Percentiles rank a stretch among this genome's conserved stretches.
Conservation (phyloP, 176 grass and related monocot species). For the Guadua angustifolia region DNA sequence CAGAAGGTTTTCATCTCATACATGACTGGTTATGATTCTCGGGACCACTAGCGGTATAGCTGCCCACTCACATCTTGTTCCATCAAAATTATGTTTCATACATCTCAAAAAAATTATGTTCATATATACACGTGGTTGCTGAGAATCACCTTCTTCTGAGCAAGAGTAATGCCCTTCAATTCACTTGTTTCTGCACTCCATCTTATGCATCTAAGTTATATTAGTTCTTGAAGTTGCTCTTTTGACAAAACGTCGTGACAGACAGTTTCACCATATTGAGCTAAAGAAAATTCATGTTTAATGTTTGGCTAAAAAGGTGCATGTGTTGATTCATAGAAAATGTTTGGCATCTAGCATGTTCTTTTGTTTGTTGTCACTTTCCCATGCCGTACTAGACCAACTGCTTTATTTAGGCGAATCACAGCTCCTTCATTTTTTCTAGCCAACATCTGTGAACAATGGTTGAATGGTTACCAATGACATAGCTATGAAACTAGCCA, state of each 20-base stretch:
- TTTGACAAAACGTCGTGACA: conserved; percentile 17
- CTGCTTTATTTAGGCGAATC: conserved; percentile 7
- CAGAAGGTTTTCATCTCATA: conserved; percentile 92
- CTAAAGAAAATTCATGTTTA: conserved; percentile 1
- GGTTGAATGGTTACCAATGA: conserved; percentile 3
- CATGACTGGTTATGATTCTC: conserved; percentile 76
- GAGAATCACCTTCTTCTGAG: not conserved
- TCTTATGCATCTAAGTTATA: conserved; percentile 18
- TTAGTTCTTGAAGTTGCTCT: conserved; percentile 19
- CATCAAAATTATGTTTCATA: not conserved
- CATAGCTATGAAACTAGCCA: conserved; percentile 16
- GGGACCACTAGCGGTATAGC: conserved; percentile 84
- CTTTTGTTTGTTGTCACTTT: not conserved
- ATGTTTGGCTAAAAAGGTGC: conserved; percentile 15
- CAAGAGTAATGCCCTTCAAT: conserved; percentile 22
- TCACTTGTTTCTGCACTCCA: conserved; percentile 10
- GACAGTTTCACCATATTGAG: not conserved
- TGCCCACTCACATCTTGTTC: conserved; percentile 2
- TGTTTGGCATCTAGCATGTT: not conserved
- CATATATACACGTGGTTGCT: not conserved
- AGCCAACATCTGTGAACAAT: not conserved
- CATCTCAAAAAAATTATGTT: not conserved
- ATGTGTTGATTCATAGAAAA: not conserved
- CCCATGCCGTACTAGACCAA: conserved; percentile 6
- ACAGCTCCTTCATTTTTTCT: not conserved